Conservation (phyloP, 1,139 yeast species). For the Saccharomyces hybrid region DNA sequence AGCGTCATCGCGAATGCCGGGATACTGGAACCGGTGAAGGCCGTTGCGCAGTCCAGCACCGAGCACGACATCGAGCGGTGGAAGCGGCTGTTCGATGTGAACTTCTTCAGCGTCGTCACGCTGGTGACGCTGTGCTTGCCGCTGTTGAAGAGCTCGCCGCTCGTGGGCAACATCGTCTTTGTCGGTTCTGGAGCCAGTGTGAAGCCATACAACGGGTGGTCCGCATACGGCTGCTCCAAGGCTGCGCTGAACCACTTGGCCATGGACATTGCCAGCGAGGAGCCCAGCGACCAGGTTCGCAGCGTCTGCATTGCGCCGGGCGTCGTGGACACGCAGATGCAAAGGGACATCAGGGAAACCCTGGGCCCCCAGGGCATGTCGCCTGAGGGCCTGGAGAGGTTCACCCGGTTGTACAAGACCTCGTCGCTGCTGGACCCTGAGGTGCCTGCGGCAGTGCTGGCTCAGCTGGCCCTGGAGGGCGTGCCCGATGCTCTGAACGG, state of each 20-base stretch:
- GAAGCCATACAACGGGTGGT: too few relatives aligned
- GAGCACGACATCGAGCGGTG: conserved; percentile 46
- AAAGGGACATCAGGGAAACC: conserved; percentile 56
- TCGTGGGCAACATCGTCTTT: conserved; percentile 43
- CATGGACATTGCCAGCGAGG: conserved; percentile 57
- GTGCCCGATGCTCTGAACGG: conserved; percentile 54
- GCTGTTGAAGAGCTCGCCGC: conserved; percentile 9
- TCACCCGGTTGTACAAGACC: conserved; percentile 50
- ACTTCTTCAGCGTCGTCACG: conserved; percentile 68
- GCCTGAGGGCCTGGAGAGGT: conserved; percentile 47
- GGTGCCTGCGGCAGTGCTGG: conserved; percentile 63
- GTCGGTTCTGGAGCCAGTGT: conserved; percentile 77
- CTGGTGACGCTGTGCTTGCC: conserved; percentile 37
- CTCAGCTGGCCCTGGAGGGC: conserved; percentile 55
- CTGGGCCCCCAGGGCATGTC: conserved; percentile 49
- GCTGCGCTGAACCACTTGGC: too few relatives aligned
- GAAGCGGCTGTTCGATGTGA: conserved; percentile 64
- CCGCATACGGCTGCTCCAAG: too few relatives aligned
- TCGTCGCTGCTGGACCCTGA: conserved; percentile 55
- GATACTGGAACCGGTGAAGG: conserved; percentile 66
- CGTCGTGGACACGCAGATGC: conserved; percentile 86
- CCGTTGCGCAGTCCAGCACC: conserved; percentile 14
- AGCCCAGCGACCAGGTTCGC: conserved; percentile 36
- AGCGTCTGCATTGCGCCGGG: conserved; percentile 84
- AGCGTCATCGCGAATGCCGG: conserved; percentile 86